Base-by-base conservation (phyloP, 768 basidiomycete species). In the Macrolepiota fuliginosa region DNA sequence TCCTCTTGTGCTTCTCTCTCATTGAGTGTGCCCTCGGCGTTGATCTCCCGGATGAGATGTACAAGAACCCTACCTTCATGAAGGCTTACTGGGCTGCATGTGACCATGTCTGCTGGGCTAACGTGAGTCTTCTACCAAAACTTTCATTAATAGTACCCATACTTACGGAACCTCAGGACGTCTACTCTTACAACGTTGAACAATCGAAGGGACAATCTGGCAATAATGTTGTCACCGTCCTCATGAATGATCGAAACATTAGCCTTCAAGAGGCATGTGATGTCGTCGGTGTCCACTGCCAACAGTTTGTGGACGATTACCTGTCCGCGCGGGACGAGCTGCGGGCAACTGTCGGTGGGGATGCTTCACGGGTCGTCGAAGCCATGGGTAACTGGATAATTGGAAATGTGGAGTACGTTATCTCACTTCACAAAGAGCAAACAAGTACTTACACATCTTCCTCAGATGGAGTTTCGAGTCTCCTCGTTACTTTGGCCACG, bases 121-220 rank as follows among this genome's bases (percentile, higher is more conserved):
- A 91, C 70, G 88, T 89, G 63, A 71, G 83, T 73, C 22, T 32
- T 40, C 15, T 9, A 32, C 51, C 47, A 29, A 12, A 15, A 39
- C 58, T 39, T 51, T 17, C 19, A 17, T 29, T 5, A 24, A 54
- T 56, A 15, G 53, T 39, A 39, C 29, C 54, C 60, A 15, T 63
- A 40, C 45, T 66, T 54, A 49, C 52, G 24, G 27, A 64, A 53
- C 45, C 29, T 49, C 66, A 88, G 88, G 87, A 90, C 63, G 72
- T 89, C 15, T 89, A 88, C 67, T 89, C 86, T 7, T 90, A 89
- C 72, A 84, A 88, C 70, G 84, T 87, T 81, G 88, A 91, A 66
- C 85, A 88, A 66, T 80, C 83, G 54, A 82, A 82, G 66, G 89
- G 87, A 19, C 81, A 84, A 55, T 77, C 73, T 27, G 84, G 84